These are phyloP conservation scores for Microcera coccophila DNA, from an alignment of 2,329 filamentous ascomycete genomes.

Conservation along the genomic window DNA sequence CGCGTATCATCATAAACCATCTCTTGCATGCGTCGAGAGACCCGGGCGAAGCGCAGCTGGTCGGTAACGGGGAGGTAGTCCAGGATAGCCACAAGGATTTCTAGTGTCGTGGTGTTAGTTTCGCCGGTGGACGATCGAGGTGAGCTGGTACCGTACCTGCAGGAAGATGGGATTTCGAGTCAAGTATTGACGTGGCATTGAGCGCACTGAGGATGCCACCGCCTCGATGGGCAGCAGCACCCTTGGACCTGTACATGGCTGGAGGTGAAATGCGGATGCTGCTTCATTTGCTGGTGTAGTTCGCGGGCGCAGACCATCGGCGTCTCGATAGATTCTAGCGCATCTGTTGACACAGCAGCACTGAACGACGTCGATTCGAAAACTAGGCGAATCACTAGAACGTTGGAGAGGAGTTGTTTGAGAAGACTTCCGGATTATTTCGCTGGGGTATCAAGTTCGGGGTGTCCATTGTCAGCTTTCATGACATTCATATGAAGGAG, in stretches of 20 bases:
- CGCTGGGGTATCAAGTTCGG: too few species aligned
- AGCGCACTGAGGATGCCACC: constrained; percentile 69
- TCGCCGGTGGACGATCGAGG: not conserved
- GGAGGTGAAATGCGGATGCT: constrained; percentile 6
- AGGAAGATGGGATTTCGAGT: constrained; percentile 73
- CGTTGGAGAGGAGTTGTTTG: too few species aligned
- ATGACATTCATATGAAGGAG: too few species aligned
- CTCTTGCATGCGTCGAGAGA: constrained; percentile 82
- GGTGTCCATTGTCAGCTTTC: not conserved
- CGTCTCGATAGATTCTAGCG: not conserved
- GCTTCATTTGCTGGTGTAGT: not conserved
- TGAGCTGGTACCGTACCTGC: constrained; percentile 57
- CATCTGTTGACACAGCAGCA: not conserved
- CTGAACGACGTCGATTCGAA: not conserved
- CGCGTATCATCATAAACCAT: constrained; percentile 98
- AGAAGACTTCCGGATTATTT: too few species aligned
- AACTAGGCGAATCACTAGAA: too few species aligned
- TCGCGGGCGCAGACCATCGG: not conserved
- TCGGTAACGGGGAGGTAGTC: constrained; percentile 85
- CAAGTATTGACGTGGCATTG: constrained; percentile 75
- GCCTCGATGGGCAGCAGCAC: constrained; percentile 37
- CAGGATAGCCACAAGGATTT: constrained; percentile 83
- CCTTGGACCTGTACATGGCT: constrained; percentile 43
- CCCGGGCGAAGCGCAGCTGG: constrained; percentile 78
- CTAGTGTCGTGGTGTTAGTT: constrained; percentile 39